Evolutionary conservation across 495 filamentous ascomycete species (phyloP), one percentile per base, ranked within the genome.

Genomic region (Thermochaetoides thermophila): DNA sequence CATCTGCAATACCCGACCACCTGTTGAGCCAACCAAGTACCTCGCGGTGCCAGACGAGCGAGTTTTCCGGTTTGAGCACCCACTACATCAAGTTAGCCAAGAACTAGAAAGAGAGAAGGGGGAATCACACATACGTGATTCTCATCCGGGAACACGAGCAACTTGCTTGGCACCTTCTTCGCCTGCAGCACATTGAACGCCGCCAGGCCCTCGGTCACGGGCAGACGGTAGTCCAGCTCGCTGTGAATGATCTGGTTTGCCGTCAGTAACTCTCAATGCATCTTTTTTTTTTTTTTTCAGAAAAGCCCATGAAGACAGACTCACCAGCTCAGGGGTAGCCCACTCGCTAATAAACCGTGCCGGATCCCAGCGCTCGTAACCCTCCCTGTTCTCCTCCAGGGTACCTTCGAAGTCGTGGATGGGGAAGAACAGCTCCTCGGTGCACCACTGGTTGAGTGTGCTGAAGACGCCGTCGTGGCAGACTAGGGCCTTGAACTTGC

Each of bases 1-100:
- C 40, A 9, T 42, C 46, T 8, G 55, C 55, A 3, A 78, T 36
- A 1, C 79, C 84, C 3, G 71, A 72, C 45, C 76, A 76, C 52
- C 79, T 79, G 56, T 94, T 94, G 38, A 94, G 87, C 75, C 76
- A 96, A 30, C 75, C 76, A 21, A 95, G 42, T 7, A 95, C 84
- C 23, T 81, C 79, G n/a, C 66, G 71, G 50, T 95, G 84, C 87
- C 87, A 96, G 27, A 89, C 62, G 15, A 95, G 58, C 7, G 74
- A 77, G 50, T 95, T 96, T 52, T 96, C 87, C 2, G 77, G 83
- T 48, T 92, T 86, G 27, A 94, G 46, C 14, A 96, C 85, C 81
- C 82, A 96, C 57, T 92, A 66, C 7, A 12, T 35, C 2, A 11
- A 2, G 13, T 21, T 11, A 28, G 23, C 19, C 29, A 14, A 21